These are phyloP conservation scores for Pseudogymnoascus sp. DNA, from an alignment of 2,329 filamentous ascomycete genomes.

Conservation along the genomic window DNA sequence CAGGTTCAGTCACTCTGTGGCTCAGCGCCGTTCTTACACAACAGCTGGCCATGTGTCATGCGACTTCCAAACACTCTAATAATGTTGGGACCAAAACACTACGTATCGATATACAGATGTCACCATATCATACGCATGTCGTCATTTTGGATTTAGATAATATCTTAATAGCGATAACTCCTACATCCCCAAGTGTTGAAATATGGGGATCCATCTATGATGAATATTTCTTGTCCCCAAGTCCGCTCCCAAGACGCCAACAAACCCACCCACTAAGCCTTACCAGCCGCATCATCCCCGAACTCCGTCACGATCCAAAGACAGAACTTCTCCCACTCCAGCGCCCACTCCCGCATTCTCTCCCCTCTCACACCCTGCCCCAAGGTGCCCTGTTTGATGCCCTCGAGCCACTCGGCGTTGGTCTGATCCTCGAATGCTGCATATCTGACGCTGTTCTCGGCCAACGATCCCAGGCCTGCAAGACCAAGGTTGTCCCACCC, in stretches of 20 bases:
- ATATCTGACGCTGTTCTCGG: slow-evolving; percentile 89
- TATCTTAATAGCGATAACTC: not conserved
- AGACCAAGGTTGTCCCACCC: slow-evolving; percentile 88
- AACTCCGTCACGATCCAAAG: slow-evolving; percentile 81
- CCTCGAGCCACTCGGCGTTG: slow-evolving; percentile 60
- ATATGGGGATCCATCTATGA: slow-evolving; percentile 1
- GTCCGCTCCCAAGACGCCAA: not conserved
- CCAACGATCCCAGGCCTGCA: slow-evolving; percentile 75
- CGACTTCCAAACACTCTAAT: not conserved
- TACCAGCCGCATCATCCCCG: slow-evolving; percentile 32
- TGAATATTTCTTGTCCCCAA: not conserved
- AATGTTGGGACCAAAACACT: not conserved
- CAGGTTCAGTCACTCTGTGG: not conserved
- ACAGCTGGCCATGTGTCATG: not conserved
- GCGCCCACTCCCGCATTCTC: slow-evolving; percentile 68
- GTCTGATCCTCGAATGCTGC: slow-evolving; percentile 77
- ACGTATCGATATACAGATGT: not conserved
- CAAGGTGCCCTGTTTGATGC: slow-evolving; percentile 64
- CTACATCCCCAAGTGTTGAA: slow-evolving; percentile 3
- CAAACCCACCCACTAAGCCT: not conserved
- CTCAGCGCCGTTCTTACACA: not conserved
- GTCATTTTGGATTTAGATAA: not conserved
- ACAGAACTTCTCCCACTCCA: slow-evolving; percentile 84
- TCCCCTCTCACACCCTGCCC: slow-evolving; percentile 64
- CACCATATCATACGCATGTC: not conserved